phyloP scores from a whole-genome alignment of 345 rosid species.

The Hibiscus mutabilis region DNA sequence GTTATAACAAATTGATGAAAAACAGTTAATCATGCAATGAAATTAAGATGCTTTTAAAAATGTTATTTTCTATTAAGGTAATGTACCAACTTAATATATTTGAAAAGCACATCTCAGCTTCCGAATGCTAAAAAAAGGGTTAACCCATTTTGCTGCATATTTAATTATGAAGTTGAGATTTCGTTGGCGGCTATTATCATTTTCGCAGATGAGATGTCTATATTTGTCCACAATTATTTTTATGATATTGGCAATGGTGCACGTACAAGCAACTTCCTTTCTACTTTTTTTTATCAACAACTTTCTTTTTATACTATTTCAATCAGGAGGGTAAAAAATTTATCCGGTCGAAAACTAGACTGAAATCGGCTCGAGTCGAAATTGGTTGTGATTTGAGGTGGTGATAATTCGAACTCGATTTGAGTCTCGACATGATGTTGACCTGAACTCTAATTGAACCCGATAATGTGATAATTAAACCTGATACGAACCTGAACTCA shows the following conservation, averaged over 20 bases:
- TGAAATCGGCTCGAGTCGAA: too few relatives aligned
- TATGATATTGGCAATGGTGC: neutral
- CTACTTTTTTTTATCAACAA: neutral
- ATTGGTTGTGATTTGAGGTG: too few relatives aligned
- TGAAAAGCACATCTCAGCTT: neutral
- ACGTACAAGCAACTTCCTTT: neutral
- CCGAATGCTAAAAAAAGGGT: neutral
- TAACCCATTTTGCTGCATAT: neutral
- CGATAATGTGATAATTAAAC: too few relatives aligned
- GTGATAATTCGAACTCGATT: too few relatives aligned
- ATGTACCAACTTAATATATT: neutral
- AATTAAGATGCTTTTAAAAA: neutral
- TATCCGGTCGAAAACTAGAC: too few relatives aligned
- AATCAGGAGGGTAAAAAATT: too few relatives aligned
- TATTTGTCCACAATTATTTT: neutral
- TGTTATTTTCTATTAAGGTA: neutral
- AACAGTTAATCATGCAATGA: neutral
- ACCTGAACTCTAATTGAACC: too few relatives aligned
- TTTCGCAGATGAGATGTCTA: neutral
- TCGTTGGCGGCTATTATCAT: conserved; percentile 1
- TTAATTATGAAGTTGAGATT: neutral
- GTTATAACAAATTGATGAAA: neutral
- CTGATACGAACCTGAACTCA: too few relatives aligned
- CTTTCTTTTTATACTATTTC: neutral
- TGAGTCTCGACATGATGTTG: too few relatives aligned